Percentiles rank a stretch among this genome's conserved stretches.
Evolutionary conservation across 148 eudicot species (phyloP).

Genomic region (Fagopyrum esculentum): DNA sequence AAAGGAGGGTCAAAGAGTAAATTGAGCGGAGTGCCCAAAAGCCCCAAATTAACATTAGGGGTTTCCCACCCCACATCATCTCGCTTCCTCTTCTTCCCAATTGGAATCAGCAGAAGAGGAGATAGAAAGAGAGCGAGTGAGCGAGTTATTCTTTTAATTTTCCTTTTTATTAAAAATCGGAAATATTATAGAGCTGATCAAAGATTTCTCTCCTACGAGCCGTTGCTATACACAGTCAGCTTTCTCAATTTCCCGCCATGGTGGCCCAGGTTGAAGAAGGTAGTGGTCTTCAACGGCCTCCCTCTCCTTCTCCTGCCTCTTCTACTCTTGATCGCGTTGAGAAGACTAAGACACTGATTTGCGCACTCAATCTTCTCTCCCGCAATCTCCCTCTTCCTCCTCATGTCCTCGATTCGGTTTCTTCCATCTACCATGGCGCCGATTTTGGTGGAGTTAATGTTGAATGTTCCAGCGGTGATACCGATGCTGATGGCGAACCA

Average conservation of each 20-base stretch:
- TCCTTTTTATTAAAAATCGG: neutral
- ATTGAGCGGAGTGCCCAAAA: neutral
- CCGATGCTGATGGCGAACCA: constrained; percentile 7
- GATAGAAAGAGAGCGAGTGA: constrained; percentile 11
- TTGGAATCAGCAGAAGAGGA: neutral
- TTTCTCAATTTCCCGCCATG: constrained; percentile 14
- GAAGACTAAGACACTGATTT: constrained; percentile 72
- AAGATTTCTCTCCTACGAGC: constrained; percentile 6
- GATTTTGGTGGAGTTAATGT: neutral
- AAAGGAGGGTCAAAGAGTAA: neutral
- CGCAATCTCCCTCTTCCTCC: constrained; percentile 86
- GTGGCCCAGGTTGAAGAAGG: constrained; percentile 8
- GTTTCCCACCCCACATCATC: neutral
- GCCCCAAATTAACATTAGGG: constrained; percentile 10
- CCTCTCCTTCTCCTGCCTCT: neutral
- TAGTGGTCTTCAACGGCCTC: neutral
- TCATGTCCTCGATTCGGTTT: constrained; percentile 56
- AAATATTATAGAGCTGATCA: constrained; percentile 2
- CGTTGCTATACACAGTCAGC: neutral
- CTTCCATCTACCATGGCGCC: constrained; percentile 41
- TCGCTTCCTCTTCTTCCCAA: neutral
- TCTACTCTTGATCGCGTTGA: constrained; percentile 28
- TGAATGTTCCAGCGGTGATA: constrained; percentile 1
- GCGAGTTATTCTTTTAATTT: neutral
- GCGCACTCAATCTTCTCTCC: constrained; percentile 87